phyloP scores from a whole-genome alignment of 2,329 filamentous ascomycete genomes.

The Aspergillaceae sp. region DNA sequence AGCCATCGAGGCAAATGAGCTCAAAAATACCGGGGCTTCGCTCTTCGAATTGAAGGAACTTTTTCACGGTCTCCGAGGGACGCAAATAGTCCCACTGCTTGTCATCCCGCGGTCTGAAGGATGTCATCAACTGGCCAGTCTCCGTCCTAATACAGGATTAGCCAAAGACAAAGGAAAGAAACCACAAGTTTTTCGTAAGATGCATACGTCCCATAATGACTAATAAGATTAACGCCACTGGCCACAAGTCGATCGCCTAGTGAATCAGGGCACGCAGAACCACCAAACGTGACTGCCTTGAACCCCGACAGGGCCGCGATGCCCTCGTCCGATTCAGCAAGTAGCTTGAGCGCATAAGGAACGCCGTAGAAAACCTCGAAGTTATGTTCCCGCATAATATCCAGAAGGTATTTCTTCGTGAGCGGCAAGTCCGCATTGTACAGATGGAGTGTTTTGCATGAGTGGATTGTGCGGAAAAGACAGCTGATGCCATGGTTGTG shows the following conservation, averaged over 20 bases:
- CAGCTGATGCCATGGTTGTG: conserved; percentile 53
- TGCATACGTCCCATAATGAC: conserved; percentile 50
- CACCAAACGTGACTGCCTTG: conserved; percentile 50
- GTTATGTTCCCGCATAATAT: conserved; percentile 35
- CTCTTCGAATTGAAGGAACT: conserved; percentile 36
- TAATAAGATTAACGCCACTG: conserved; percentile 47
- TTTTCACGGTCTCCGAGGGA: conserved; percentile 30
- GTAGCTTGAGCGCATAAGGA: conserved; percentile 56
- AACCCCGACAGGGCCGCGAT: conserved; percentile 39
- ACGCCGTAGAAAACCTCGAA: conserved; percentile 53
- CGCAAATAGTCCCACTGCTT: conserved; percentile 55
- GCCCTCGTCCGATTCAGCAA: conserved; percentile 51
- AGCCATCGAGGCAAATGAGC: conserved; percentile 27
- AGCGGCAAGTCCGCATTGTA: conserved; percentile 50
- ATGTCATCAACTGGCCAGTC: conserved; percentile 55
- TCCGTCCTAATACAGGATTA: conserved; percentile 41
- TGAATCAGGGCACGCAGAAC: conserved; percentile 51
- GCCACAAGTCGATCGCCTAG: conserved; percentile 47
- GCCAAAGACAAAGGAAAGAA: too few species aligned
- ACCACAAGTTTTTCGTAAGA: not conserved
- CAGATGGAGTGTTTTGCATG: conserved; percentile 43
- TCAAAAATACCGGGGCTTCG: conserved; percentile 29
- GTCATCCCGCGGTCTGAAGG: conserved; percentile 45
- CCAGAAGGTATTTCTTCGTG: conserved; percentile 42
- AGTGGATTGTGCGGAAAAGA: conserved; percentile 46